Evolutionary conservation across 495 filamentous ascomycete species (phyloP).

Genomic region (Hypoxylon fuscum): DNA sequence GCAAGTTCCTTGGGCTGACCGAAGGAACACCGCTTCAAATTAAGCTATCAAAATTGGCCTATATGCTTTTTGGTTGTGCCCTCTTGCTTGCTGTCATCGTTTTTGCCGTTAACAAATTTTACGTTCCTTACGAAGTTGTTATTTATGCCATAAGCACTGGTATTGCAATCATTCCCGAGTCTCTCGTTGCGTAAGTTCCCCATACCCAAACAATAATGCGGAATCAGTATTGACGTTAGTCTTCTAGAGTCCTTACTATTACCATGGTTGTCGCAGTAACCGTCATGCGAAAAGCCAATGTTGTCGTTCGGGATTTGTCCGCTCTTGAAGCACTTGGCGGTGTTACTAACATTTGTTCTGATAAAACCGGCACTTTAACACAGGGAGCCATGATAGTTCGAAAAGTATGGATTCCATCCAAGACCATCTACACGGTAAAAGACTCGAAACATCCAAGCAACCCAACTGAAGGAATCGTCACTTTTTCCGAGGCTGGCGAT

Average conservation of each 20-base stretch:
- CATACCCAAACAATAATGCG: not conserved
- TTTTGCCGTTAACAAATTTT: constrained; percentile 77
- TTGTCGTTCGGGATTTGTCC: constrained; percentile 78
- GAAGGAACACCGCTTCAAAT: constrained; percentile 82
- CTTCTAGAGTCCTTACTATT: constrained; percentile 67
- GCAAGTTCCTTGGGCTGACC: constrained; percentile 77
- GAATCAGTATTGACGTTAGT: constrained; percentile 1
- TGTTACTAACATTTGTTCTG: constrained; percentile 88
- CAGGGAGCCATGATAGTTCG: constrained; percentile 81
- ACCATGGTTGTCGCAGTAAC: constrained; percentile 82
- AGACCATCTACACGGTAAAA: constrained; percentile 64
- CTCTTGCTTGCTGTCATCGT: constrained; percentile 81
- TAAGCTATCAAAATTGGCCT: constrained; percentile 81
- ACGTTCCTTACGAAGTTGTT: constrained; percentile 73
- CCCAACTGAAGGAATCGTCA: constrained; percentile 65
- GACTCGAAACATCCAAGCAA: constrained; percentile 66
- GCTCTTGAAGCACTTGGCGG: constrained; percentile 85
- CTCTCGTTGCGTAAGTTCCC: constrained; percentile 64
- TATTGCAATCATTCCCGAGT: constrained; percentile 78
- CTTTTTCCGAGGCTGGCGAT: constrained; percentile 42
- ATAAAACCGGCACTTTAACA: constrained; percentile 87
- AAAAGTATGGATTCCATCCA: constrained; percentile 79
- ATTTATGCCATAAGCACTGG: constrained; percentile 83
- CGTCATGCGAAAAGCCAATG: constrained; percentile 77
- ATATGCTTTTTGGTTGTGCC: constrained; percentile 77